phyloP scores from a whole-genome alignment of 345 rosid species.

The Brassica nigra region DNA sequence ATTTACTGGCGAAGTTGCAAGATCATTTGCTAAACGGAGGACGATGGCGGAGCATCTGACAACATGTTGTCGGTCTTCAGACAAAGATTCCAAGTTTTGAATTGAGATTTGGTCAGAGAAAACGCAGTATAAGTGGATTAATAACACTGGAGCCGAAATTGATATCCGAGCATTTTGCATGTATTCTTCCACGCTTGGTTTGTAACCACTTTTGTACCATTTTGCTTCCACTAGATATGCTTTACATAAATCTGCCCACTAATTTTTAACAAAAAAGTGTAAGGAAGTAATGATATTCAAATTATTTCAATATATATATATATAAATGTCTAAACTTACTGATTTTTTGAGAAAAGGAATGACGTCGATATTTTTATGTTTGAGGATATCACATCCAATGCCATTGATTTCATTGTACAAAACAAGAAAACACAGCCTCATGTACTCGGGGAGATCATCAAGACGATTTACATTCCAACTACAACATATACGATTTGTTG shows the following conservation, averaged over 20 bases:
- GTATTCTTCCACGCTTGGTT: slow-evolving; percentile 46
- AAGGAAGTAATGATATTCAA: background rate
- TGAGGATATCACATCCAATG: background rate
- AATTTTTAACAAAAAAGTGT: background rate
- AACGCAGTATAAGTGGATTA: slow-evolving; percentile 30
- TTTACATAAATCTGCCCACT: slow-evolving; percentile 51
- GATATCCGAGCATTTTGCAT: slow-evolving; percentile 47
- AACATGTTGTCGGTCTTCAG: slow-evolving; percentile 9
- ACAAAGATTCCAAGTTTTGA: slow-evolving; percentile 10
- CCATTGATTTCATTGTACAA: background rate
- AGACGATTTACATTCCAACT: background rate
- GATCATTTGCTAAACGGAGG: slow-evolving; percentile 40
- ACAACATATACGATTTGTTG: background rate
- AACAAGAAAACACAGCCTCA: background rate
- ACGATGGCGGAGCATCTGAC: slow-evolving; percentile 29
- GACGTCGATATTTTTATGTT: background rate
- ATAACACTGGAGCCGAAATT: background rate
- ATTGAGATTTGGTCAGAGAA: slow-evolving; percentile 20
- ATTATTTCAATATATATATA: background rate
- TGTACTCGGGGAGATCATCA: background rate
- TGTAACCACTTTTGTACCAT: slow-evolving; percentile 44
- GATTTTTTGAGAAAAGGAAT: background rate
- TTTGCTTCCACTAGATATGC: slow-evolving; percentile 50
- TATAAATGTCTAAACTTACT: background rate
- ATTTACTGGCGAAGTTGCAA: slow-evolving; percentile 48